A percentile compares a stretch with the other conserved stretches of the same genome.
phyloP scores from a whole-genome alignment of 31 red algal species.

The Asparagopsis taxiformis region DNA sequence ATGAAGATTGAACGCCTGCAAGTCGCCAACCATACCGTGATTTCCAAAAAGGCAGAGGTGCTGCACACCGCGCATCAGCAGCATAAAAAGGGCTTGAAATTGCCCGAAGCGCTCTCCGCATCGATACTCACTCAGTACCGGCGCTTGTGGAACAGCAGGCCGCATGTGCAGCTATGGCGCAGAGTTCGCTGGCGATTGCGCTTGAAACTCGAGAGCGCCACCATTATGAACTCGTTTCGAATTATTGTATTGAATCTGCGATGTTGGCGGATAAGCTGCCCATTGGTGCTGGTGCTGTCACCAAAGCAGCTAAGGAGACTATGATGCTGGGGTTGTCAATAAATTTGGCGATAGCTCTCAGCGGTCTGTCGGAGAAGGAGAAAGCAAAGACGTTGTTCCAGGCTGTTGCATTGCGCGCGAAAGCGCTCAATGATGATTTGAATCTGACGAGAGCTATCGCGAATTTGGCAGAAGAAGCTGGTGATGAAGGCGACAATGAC shows the following conservation, averaged over 20 bases:
- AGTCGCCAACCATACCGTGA: conserved; percentile 16
- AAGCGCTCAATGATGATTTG: too few relatives aligned
- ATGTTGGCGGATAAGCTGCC: conserved; percentile 25
- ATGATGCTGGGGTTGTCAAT: conserved; percentile 40
- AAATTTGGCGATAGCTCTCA: too few relatives aligned
- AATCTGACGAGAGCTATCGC: conserved; percentile 53
- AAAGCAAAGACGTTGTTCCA: too few relatives aligned
- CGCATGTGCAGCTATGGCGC: too few relatives aligned
- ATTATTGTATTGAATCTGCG: too few relatives aligned
- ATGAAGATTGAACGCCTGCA: conserved; percentile 43
- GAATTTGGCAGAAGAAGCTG: conserved; percentile 60
- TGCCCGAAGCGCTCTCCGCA: conserved; percentile 2
- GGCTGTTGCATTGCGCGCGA: too few relatives aligned
- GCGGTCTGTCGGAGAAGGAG: too few relatives aligned
- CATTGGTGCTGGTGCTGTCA: conserved; percentile 10
- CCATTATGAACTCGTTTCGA: conserved; percentile 26
- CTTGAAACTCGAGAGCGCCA: conserved; percentile 20
- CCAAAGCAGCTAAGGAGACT: not conserved
- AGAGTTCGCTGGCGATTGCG: conserved; percentile 42
- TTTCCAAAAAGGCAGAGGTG: conserved; percentile 26
- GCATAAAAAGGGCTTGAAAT: conserved; percentile 43
- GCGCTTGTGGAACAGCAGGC: conserved; percentile 31
- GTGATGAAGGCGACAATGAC: conserved; percentile 41
- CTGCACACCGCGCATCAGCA: conserved; percentile 42
- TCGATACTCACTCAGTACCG: not conserved